Percentiles rank a stretch among this genome's conserved stretches.
These are phyloP conservation scores for Phytophthora colocasiae DNA, from an alignment of 352 stramenopile genomes.

Conservation along the genomic window DNA sequence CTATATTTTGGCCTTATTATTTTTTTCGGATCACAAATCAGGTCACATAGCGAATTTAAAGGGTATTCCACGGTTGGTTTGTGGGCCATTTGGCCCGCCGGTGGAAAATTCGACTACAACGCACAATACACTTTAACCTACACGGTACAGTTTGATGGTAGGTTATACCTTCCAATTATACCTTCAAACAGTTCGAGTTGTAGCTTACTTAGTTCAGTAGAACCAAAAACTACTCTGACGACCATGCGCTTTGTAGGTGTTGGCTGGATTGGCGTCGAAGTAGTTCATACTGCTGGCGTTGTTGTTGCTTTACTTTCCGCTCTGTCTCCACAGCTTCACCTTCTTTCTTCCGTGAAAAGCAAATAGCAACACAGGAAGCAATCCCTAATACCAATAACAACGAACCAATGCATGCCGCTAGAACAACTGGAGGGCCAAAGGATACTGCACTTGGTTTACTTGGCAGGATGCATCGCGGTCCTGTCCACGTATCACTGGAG, in stretches of 20 bases:
- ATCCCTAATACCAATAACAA: constrained; percentile 25
- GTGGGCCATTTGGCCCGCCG: no score
- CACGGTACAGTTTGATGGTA: no score
- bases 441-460: constrained; percentile 17
- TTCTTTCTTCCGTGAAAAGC: constrained; percentile 21
- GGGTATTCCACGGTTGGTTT: no score
- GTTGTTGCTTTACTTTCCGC: constrained; percentile 36
- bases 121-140: no score
- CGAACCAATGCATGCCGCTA: constrained; percentile 25
- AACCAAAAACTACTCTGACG: constrained; percentile 5
- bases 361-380: constrained; percentile 26
- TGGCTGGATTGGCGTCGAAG: constrained; percentile 31
- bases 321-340: constrained; percentile 20
- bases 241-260: constrained; percentile 35
- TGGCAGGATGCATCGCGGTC: constrained; percentile 55
- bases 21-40: no score
- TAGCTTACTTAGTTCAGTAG: no score
- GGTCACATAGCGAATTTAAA: no score
- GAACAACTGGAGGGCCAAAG: constrained; percentile 32
- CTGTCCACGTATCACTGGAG: constrained; percentile 42
- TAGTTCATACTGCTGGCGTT: constrained; percentile 34
- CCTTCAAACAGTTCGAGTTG: no score
- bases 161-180: no score
- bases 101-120: no score
- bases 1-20: no score